Evolutionary conservation across 768 basidiomycete species (phyloP).

Genomic region (Podaxis sp.): DNA sequence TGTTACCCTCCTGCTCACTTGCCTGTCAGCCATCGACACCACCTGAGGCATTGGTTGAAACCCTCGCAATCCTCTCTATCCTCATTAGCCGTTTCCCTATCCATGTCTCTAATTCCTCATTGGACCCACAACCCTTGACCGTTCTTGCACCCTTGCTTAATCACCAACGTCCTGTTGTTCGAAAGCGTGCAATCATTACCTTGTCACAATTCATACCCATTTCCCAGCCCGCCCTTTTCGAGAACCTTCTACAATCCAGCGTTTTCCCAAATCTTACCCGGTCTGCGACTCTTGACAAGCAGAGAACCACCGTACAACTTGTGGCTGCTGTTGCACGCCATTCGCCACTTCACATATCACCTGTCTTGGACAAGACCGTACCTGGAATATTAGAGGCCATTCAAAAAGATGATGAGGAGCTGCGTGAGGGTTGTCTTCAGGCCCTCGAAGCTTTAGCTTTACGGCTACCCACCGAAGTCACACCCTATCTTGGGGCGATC

Average conservation of each 20-base stretch:
- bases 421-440: slow-evolving; percentile 79
- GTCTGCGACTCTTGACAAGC: slow-evolving; percentile 56
- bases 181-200: slow-evolving; percentile 88
- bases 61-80: slow-evolving; percentile 81
- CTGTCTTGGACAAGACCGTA: slow-evolving; percentile 57
- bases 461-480: slow-evolving; percentile 79
- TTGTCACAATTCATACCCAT: slow-evolving; percentile 80
- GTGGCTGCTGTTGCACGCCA: slow-evolving; percentile 76
- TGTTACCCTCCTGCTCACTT: slow-evolving; percentile 13
- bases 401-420: slow-evolving; percentile 76
- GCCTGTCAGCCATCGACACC: slow-evolving; percentile 53
- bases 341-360: slow-evolving; percentile 62
- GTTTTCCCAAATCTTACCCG: slow-evolving; percentile 56
- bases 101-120: slow-evolving; percentile 49
- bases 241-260: slow-evolving; percentile 50
- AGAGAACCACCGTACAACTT: slow-evolving; percentile 75
- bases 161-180: slow-evolving; percentile 79
- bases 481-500: slow-evolving; percentile 64
- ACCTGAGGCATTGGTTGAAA: slow-evolving; percentile 80
- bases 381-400: slow-evolving; percentile 68
- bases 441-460: slow-evolving; percentile 84
- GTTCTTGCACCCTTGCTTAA: slow-evolving; percentile 69
- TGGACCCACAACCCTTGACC: slow-evolving; percentile 55
- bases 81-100: slow-evolving; percentile 81
- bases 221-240: slow-evolving; percentile 59